Base-by-base conservation (phyloP, 805 yeast species). In the Pichia eremophila region DNA sequence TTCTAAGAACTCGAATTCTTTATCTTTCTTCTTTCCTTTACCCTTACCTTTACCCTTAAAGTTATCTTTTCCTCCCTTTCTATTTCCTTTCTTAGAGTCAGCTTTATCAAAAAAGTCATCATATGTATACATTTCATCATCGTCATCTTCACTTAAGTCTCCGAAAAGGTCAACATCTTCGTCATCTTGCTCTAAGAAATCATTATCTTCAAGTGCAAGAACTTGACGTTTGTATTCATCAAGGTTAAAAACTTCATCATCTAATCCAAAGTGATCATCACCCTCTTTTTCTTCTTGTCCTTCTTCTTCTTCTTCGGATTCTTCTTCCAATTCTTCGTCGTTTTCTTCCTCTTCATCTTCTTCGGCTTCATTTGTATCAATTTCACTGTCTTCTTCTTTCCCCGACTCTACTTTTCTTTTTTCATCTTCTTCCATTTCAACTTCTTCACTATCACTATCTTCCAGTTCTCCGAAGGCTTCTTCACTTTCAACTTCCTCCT, bases 161-260 rank as follows among this genome's bases (percentile, higher is more conserved):
- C 69, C 80, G 58, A 74, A 75, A 53, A 66, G 65, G 53, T 76
- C 80, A 51, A 75, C 63, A 36, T 78, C 85, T 39, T 71, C 79
- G 22, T 71, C 74, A 8, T 70, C 73, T 36, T 18, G 11, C 7
- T 36, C 39, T 17, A 25, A n/a, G 71, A 70, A 36, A 41, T 72
- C 73, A 32, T 63, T 70, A 47, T 57, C 59, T 51, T 56, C 60
- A 40, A 57, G 44, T 3, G 58, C 58, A 15, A 46, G 22, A 38
- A 60, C 63, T 52, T 61, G 65, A 43, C 54, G 59, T 45, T 60
- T 59, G 44, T 85, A 91, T 46, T 84, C 85, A 54, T 88, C 95
- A 39, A 91, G 78, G 50, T 86, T 80, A 60, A 91, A 91, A 55
- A 89, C 83, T 8, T 80, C 86, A 57, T 87, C 95, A 60, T 90